A percentile compares a stretch with the other conserved stretches of the same genome.
Conservation (phyloP, 768 basidiomycete species). For the Clathrus columnatus region DNA sequence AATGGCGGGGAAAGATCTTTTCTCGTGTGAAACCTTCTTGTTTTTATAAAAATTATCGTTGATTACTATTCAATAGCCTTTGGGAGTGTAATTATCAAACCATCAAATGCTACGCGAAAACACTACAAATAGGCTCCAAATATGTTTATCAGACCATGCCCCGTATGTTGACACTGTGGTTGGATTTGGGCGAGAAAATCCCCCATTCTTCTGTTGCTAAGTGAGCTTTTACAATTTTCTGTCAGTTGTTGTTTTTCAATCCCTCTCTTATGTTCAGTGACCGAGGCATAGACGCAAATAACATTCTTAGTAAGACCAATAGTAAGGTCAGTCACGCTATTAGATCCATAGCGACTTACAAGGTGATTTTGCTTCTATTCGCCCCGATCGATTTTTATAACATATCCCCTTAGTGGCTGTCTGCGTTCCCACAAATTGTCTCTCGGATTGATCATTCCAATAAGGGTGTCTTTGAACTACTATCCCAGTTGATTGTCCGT, state of each 20-base stretch:
- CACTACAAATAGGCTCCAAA: slow-evolving; percentile 80
- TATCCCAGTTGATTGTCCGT: slow-evolving; percentile 56
- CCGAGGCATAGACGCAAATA: slow-evolving; percentile 2
- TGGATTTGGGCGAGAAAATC: slow-evolving; percentile 72
- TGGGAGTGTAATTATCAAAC: slow-evolving; percentile 55
- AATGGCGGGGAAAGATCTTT: background rate
- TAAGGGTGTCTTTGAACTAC: slow-evolving; percentile 43
- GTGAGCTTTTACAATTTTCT: background rate
- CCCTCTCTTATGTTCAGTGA: background rate
- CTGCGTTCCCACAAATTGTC: slow-evolving; percentile 93
- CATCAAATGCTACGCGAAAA: slow-evolving; percentile 55
- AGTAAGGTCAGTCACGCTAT: slow-evolving; percentile 45
- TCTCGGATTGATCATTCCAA: slow-evolving; percentile 82
- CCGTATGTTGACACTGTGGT: slow-evolving; percentile 87
- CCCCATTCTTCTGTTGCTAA: slow-evolving; percentile 10
- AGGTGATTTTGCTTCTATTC: slow-evolving; percentile 37
- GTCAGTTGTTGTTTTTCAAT: background rate
- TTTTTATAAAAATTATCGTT: background rate
- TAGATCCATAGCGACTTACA: slow-evolving; percentile 63
- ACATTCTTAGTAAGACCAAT: slow-evolving; percentile 49
- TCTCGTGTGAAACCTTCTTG: background rate
- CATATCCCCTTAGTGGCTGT: slow-evolving; percentile 65
- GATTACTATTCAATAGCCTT: slow-evolving; percentile 31
- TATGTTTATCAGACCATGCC: slow-evolving; percentile 95
- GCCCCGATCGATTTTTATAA: background rate